phyloP scores from a whole-genome alignment of 1,139 yeast species.

The Scheffersomyces segobiensis region DNA sequence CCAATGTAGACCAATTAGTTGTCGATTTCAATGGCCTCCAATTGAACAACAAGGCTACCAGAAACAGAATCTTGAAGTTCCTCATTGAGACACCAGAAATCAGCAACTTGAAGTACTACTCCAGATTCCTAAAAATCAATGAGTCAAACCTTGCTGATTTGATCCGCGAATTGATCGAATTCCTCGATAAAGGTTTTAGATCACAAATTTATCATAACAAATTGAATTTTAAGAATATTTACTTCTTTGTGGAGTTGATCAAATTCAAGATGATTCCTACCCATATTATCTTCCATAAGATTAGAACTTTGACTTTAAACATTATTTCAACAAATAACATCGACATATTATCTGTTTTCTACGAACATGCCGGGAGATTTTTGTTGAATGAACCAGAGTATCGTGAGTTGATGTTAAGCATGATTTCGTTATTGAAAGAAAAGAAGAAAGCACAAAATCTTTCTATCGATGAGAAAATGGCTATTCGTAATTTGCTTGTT shows the following conservation, averaged over 20 bases:
- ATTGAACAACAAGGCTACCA: constrained; percentile 74
- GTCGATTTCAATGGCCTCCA: constrained; percentile 50
- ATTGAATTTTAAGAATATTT: constrained; percentile 57
- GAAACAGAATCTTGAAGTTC: constrained; percentile 57
- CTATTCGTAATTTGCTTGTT: constrained; percentile 60
- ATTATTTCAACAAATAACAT: constrained; percentile 57
- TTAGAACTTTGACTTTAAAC: constrained; percentile 55
- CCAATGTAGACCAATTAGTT: constrained; percentile 59
- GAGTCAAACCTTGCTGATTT: constrained; percentile 50
- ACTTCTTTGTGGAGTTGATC: constrained; percentile 71
- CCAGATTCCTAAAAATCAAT: constrained; percentile 69
- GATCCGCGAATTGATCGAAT: constrained; percentile 54
- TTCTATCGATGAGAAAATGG: constrained; percentile 56
- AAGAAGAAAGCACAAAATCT: constrained; percentile 49
- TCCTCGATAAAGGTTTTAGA: constrained; percentile 61
- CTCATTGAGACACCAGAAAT: constrained; percentile 51
- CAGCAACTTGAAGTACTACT: constrained; percentile 49
- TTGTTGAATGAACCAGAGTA: constrained; percentile 65
- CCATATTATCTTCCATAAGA: constrained; percentile 70
- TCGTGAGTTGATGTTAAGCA: constrained; percentile 57
- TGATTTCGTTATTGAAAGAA: constrained; percentile 57
- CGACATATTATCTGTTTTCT: constrained; percentile 63
- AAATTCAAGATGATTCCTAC: constrained; percentile 77
- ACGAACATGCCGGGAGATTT: constrained; percentile 69
- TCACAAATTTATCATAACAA: constrained; percentile 54